Conservation (phyloP, 371 early-diverging fungal genomes). For the Chytridiales sp. region DNA sequence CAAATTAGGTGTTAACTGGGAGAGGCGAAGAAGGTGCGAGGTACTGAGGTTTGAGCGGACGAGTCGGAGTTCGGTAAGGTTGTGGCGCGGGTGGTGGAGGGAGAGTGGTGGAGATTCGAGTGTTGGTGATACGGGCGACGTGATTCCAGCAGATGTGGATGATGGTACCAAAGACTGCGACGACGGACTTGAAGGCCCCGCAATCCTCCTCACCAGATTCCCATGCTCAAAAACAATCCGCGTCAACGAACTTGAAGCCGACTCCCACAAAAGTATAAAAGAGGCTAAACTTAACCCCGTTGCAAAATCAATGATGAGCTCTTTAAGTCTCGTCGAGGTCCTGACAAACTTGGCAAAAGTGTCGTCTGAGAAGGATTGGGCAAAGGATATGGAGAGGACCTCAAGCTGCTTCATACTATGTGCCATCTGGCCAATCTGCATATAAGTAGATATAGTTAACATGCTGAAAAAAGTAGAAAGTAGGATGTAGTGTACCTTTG, state of each 20-base stretch:
- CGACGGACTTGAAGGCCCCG: no score
- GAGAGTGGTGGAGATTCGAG: background rate
- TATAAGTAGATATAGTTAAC: background rate
- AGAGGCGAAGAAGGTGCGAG: background rate
- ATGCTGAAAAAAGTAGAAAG: background rate
- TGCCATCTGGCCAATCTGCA: background rate
- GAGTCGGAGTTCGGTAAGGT: constrained; percentile 6
- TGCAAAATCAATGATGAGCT: constrained; percentile 15
- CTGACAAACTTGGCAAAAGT: constrained; percentile 5
- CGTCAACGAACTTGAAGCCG: background rate
- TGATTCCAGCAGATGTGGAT: background rate
- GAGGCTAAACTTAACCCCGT: constrained; percentile 1
- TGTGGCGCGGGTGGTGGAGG: background rate
- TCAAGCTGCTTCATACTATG: background rate
- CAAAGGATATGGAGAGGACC: constrained; percentile 10
- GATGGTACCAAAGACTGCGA: background rate
- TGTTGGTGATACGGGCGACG: no score
- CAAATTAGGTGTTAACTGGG: constrained; percentile 4
- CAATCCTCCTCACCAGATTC: no score
- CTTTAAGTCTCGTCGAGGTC: background rate
- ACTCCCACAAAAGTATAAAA: constrained; percentile 10
- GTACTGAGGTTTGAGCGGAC: constrained; percentile 1
- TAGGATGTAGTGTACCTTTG: background rate
- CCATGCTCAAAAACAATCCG: constrained; percentile 3
- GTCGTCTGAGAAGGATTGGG: constrained; percentile 13